Conservation (phyloP, 352 stramenopile species). For the Pythium apleroticum region DNA sequence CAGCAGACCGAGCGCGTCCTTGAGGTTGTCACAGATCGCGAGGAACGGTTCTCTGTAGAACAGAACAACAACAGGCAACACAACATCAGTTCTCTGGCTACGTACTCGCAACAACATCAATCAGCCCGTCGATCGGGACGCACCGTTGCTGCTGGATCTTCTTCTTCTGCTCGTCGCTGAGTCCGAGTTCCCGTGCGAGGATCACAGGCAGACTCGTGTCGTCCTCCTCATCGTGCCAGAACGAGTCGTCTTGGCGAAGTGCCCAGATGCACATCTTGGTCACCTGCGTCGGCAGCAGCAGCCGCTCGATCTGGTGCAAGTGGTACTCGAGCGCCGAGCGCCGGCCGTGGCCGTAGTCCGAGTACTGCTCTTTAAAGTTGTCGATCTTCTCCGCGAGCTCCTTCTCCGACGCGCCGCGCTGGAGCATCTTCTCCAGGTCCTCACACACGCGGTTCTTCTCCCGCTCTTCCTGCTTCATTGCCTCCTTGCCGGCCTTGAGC, state of each 20-base stretch:
- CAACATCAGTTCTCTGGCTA: neutral
- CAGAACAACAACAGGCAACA: constrained; percentile 10
- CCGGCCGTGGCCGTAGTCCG: constrained; percentile 90
- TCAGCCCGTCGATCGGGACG: constrained; percentile 10
- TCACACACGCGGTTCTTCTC: constrained; percentile 86
- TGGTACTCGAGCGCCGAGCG: constrained; percentile 88
- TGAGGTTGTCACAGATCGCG: constrained; percentile 88
- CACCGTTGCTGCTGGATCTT: constrained; percentile 92
- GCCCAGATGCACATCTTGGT: constrained; percentile 94
- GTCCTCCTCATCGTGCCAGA: constrained; percentile 88
- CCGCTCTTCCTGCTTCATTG: constrained; percentile 82
- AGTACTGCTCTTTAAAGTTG: constrained; percentile 94
- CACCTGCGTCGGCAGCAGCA: constrained; percentile 93
- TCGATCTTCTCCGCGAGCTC: constrained; percentile 94
- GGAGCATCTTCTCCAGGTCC: constrained; percentile 83
- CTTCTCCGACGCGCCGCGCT: constrained; percentile 74
- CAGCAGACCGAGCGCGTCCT: constrained; percentile 83
- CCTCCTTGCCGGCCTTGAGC: constrained; percentile 87
- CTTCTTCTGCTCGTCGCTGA: constrained; percentile 92
- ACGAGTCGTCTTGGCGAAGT: constrained; percentile 88
- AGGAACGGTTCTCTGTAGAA: constrained; percentile 51
- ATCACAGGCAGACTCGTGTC: constrained; percentile 90
- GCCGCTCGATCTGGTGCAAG: constrained; percentile 92
- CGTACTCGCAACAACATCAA: neutral
- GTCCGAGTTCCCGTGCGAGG: constrained; percentile 86